Conservation (phyloP, 2,329 filamentous ascomycete species). For the Aspergillus amoenus region DNA sequence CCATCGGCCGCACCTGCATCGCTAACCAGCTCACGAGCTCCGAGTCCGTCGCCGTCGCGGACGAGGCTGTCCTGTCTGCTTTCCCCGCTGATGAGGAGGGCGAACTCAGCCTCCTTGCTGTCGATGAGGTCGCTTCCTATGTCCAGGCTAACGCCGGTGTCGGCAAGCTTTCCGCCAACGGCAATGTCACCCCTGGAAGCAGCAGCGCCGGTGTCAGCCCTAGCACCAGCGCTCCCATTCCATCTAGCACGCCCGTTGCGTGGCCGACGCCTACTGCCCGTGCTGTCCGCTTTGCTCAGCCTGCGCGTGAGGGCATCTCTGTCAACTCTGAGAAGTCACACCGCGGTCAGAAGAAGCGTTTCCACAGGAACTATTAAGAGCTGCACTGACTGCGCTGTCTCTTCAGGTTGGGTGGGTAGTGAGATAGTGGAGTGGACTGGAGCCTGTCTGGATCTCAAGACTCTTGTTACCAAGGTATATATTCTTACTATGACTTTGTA, state of each 20-base stretch:
- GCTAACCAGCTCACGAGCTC: slow-evolving; percentile 29
- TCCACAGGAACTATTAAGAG: background rate
- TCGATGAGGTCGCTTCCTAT: slow-evolving; percentile 26
- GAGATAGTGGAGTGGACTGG: no score
- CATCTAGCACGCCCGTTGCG: background rate
- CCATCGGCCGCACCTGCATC: slow-evolving; percentile 29
- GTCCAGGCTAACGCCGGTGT: slow-evolving; percentile 33
- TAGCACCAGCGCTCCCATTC: background rate
- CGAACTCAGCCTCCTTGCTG: slow-evolving; percentile 25
- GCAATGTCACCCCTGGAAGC: slow-evolving; percentile 2
- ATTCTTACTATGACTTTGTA: no score
- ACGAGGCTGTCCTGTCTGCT: slow-evolving; percentile 27
- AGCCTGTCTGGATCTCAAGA: no score
- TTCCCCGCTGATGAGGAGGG: slow-evolving; percentile 34
- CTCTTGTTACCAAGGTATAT: no score
- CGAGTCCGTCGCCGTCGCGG: slow-evolving; percentile 30
- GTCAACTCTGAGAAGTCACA: background rate
- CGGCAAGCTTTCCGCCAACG: slow-evolving; percentile 18
- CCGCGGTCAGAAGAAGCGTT: background rate
- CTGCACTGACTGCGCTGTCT: no score
- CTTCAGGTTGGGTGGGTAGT: no score
- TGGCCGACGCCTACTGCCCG: background rate
- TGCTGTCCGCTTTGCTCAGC: background rate
- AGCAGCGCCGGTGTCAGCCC: background rate
- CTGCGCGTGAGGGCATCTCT: no score